A percentile compares a stretch with the other conserved stretches of the same genome.
Evolutionary conservation across 495 filamentous ascomycete genomes (phyloP).

Genomic region (Physcia stellaris): DNA sequence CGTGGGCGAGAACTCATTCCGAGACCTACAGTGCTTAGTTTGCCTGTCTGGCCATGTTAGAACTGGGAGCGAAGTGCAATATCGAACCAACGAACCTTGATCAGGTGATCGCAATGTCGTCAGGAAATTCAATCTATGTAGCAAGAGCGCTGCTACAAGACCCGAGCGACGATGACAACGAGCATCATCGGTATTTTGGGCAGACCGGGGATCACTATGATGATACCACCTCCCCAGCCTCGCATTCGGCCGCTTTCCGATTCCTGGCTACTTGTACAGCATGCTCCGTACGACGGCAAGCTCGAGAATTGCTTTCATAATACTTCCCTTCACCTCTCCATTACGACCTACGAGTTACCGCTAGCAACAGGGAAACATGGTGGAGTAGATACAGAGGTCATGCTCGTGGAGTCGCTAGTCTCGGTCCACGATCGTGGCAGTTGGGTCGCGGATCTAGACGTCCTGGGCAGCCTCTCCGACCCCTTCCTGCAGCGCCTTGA

Average conservation of each 20-base stretch:
- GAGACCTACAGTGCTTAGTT: too few relatives aligned
- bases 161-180: constrained; percentile 1
- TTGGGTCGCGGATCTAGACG: constrained; percentile 27
- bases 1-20: too few relatives aligned
- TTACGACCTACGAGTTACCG: constrained; percentile 21
- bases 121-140: constrained; percentile 13
- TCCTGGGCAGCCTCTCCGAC: constrained; percentile 4
- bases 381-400: constrained; percentile 14
- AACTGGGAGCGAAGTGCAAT: constrained; percentile 5
- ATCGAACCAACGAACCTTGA: constrained; percentile 5
- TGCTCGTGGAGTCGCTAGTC: constrained; percentile 20
- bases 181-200: constrained; percentile 11
- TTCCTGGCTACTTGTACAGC: constrained; percentile 16
- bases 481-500: not conserved
- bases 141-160: constrained; percentile 10
- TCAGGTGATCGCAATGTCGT: constrained; percentile 9
- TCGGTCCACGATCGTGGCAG: constrained; percentile 19
- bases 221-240: constrained; percentile 9
- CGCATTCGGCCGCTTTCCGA: constrained; percentile 3
- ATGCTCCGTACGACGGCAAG: constrained; percentile 19
- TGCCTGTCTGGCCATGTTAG: constrained; percentile 9
- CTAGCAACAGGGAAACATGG: constrained; percentile 12
- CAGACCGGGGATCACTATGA: constrained; percentile 9
- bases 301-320: constrained; percentile 17
- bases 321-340: constrained; percentile 28